Percentiles rank a stretch among this genome's conserved stretches.
Evolutionary conservation across 306 rosid species (phyloP).

Genomic region (Leucaena leucocephala): DNA sequence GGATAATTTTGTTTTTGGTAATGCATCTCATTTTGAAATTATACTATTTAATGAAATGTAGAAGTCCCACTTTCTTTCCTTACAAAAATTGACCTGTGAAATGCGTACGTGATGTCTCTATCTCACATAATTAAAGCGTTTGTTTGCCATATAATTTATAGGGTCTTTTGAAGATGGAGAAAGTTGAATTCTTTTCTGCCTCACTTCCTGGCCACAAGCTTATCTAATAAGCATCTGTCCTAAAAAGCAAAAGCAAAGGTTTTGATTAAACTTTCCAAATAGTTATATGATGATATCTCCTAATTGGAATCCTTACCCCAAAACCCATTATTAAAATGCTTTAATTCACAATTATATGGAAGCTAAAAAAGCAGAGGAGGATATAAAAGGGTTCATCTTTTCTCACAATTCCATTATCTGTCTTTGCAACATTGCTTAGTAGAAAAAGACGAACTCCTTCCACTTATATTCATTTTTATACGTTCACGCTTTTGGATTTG

Average conservation of each 20-base stretch:
- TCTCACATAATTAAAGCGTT: conserved; percentile 36
- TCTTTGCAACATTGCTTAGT: not conserved
- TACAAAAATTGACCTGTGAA: not conserved
- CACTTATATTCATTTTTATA: not conserved
- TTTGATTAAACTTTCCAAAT: conserved; percentile 14
- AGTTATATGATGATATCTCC: not conserved
- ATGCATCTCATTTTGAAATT: not conserved
- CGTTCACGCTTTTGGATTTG: not conserved
- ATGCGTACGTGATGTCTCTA: not conserved
- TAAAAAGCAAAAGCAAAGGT: conserved; percentile 19
- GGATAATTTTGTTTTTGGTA: not conserved
- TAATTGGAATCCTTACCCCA: not conserved
- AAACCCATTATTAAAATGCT: not conserved
- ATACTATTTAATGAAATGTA: too few relatives aligned
- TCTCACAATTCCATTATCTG: not conserved
- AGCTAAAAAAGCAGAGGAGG: not conserved
- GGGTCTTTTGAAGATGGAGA: conserved; percentile 12
- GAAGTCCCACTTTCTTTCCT: not conserved
- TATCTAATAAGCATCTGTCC: conserved; percentile 16
- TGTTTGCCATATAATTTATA: conserved; percentile 24
- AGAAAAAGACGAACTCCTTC: not conserved
- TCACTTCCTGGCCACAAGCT: conserved; percentile 30
- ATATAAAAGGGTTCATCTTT: not conserved
- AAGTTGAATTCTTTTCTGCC: conserved; percentile 25
- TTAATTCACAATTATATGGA: not conserved